Evolutionary conservation across 2,329 filamentous ascomycete species (phyloP), one percentile per base, ranked within the genome.

Genomic region (Scytalidium lignicola): DNA sequence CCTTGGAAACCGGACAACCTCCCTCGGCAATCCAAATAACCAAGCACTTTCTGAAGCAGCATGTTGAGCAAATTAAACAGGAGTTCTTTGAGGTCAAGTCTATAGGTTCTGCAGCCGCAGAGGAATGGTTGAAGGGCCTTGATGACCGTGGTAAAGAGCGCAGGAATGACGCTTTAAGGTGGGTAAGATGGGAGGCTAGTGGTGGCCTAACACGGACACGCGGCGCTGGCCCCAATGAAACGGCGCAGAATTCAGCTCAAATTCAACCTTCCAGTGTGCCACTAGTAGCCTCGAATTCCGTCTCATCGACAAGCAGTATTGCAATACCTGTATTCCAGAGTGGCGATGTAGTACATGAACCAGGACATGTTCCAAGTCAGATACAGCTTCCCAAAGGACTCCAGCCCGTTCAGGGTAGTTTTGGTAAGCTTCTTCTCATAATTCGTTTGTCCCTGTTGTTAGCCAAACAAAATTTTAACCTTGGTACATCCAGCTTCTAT

Each of bases 71-170:
- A 7, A 75, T 91, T 54, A 77, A 78, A 50, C 63, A 70, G 26
- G 82, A 88, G 59, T 81, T 88, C 56, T 70, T 79, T 41, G 71
- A 79, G 4, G 86, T 83, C 47, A 79, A 80, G 57, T 67, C 72
- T n/a, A 75, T 88, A 56, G 86, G 88, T n/a, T 59, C 75, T 41
- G 83, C 83, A 40, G 79, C 84, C 10, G 76, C 79, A 3, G 85
- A 89, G 57, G 88, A 91, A 65, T 93, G 88, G 88, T 73, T 83
- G 23, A 91, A 91, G 66, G 88, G 88, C 9, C 74, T 93, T 3
- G 78, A 82, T 41, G 71, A 70, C 22, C 75, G 80, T 50, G 85
- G 86, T 9, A 79, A 79, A 57, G 74, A 80, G 51, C 69, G 74
- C 44, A 76, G 82, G 57, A 74, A 72, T 10, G 82, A 87, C 62